Conservation (phyloP, 2,329 filamentous ascomycete genomes). For the Whalleya microplaca region DNA sequence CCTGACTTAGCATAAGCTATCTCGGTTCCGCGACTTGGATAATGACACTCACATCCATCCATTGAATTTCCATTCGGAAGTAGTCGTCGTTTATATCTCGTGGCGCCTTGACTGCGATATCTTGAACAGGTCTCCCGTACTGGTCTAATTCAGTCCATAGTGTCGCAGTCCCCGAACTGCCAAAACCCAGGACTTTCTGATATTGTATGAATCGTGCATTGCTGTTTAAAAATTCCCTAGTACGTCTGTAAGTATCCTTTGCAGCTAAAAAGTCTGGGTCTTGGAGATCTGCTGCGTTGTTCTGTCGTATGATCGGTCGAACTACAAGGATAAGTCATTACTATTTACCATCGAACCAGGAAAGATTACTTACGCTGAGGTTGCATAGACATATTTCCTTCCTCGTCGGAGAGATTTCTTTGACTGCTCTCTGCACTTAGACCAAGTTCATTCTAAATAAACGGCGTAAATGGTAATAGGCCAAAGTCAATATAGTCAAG, state of each 20-base stretch:
- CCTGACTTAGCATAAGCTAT: conserved; percentile 3
- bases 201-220: not conserved
- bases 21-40: not conserved
- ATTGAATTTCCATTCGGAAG: conserved; percentile 13
- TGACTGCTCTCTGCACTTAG: not conserved
- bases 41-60: conserved; percentile 14
- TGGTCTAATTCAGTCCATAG: conserved; percentile 6
- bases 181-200: conserved; percentile 14
- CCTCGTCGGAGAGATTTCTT: not conserved
- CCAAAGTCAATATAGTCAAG: not conserved
- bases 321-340: conserved; percentile 6
- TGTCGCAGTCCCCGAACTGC: conserved; percentile 12
- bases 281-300: not conserved
- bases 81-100: conserved; percentile 7
- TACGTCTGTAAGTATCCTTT: conserved; percentile 1
- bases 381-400: conserved; percentile 1
- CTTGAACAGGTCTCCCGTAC: not conserved
- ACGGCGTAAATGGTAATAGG: not conserved
- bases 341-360: not conserved
- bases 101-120: conserved; percentile 18
- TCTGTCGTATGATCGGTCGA: conserved; percentile 5
- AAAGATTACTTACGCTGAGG: conserved; percentile 10
- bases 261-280: conserved; percentile 4
- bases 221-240: conserved; percentile 2
- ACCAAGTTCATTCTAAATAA: no score